Base-by-base conservation (phyloP, 176 grass and related monocot genomes). In the Oryza nivara region DNA sequence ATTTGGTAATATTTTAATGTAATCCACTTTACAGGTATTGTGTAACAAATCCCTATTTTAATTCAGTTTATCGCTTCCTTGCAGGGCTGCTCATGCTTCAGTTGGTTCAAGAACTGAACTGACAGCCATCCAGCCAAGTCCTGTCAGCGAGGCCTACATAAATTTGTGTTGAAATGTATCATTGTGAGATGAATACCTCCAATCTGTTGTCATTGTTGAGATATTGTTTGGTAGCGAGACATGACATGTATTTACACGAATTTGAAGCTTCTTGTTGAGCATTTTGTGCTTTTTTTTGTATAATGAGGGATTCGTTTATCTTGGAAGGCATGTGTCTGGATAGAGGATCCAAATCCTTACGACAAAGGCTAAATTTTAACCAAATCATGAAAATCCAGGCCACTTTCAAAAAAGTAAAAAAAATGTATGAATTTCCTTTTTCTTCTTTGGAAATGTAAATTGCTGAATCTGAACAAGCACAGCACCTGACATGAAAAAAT, bases 81-180 rank as follows among this genome's bases (percentile, higher is more conserved):
- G 43, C 83, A 92, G 86, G 77, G 86, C 47, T 88, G 90, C 73
- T 92, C 90, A 19, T 88, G 90, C 83, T 92, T 92, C 63, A 17
- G 90, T 69, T 92, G 90, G 90, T 78, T 88, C 78, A 82, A 47
- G 68, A 92, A 82, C 65, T 86, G 68, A 92, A 78, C 26, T 11
- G n/a, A 23, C 9, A 4, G n/a, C n/a, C 58, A 23, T 23, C 58
- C 58, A 9, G 20, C 52, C 14, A 30, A 63, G 30, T 70, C 49
- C 19, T 43, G 6, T 20, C 63, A 49, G 5, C 20, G 23, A 52
- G 68, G 20, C 48, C 78, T 43, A 25, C 64, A 76, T 80, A 15
- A 67, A 66, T 76, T 40, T 70, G 15, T 65, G 70, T 49, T 20
- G 16, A 66, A 71, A 66, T 76, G 75, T 84, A 70, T 83, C 84